Conservation (phyloP, 345 rosid species). For the Rhizophora mangle region DNA sequence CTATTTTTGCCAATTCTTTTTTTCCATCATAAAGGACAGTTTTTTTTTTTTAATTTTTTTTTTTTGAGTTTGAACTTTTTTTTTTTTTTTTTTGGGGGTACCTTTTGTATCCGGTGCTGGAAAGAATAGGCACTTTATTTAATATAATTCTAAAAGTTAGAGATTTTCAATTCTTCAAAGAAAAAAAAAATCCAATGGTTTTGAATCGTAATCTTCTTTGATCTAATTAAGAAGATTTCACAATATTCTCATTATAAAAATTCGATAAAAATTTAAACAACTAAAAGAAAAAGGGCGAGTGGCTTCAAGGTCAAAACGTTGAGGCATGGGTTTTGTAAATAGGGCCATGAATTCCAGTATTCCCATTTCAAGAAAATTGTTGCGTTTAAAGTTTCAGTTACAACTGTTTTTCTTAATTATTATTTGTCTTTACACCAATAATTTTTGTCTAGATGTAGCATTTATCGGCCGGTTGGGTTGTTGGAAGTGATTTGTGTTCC, state of each 20-base stretch:
- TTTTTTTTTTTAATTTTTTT: no score
- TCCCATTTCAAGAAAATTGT: neutral
- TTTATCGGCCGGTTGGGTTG: slow-evolving; percentile 33
- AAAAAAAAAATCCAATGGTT: neutral
- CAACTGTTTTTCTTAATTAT: neutral
- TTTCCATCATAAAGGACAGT: neutral
- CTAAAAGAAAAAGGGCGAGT: neutral
- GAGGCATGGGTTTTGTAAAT: neutral
- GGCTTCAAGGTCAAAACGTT: neutral
- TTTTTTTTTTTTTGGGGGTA: no score
- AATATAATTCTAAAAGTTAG: no score
- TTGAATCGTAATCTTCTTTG: neutral
- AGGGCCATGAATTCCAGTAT: no score
- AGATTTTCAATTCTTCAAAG: no score
- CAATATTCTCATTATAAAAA: no score
- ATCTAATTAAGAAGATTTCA: neutral
- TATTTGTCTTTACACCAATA: neutral
- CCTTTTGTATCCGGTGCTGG: no score
- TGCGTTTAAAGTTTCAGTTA: neutral
- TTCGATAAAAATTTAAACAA: no score
- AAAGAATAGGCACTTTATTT: no score
- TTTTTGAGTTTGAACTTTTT: no score
- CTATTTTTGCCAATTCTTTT: neutral
- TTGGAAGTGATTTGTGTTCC: slow-evolving; percentile 7
- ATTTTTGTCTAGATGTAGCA: slow-evolving; percentile 6